Conservation (phyloP, 2,329 filamentous ascomycete genomes). For the Cladophialophora immunda region DNA sequence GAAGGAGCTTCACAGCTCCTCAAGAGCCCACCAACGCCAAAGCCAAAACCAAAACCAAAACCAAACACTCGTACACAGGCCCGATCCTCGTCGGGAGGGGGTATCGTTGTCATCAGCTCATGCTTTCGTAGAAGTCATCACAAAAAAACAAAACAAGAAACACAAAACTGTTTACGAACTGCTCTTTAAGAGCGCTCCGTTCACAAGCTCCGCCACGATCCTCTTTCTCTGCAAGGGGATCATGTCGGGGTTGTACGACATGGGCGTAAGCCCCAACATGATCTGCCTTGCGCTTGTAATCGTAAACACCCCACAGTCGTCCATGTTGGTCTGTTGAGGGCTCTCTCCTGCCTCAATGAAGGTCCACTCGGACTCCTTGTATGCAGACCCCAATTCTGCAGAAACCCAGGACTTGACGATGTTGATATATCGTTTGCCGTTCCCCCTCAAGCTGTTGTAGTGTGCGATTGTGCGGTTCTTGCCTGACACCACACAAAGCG, state of each 20-base stretch:
- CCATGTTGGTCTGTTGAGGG: conserved; percentile 57
- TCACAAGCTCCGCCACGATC: conserved; percentile 56
- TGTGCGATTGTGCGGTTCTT: conserved; percentile 54
- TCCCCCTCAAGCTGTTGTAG: conserved; percentile 56
- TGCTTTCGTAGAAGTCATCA: background rate
- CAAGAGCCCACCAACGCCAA: conserved; percentile 12
- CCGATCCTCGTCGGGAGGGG: conserved; percentile 1
- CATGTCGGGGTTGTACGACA: conserved; percentile 51
- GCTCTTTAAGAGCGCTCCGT: conserved; percentile 49
- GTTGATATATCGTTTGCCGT: conserved; percentile 45
- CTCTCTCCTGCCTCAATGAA: conserved; percentile 41
- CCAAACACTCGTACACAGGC: conserved; percentile 1
- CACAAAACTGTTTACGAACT: background rate
- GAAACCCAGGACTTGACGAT: conserved; percentile 53
- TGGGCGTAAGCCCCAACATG: conserved; percentile 52
- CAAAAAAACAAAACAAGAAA: background rate
- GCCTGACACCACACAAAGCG: conserved; percentile 57
- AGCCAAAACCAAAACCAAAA: background rate
- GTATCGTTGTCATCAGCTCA: conserved; percentile 21
- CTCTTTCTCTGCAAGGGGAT: conserved; percentile 53
- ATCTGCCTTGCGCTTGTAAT: conserved; percentile 59
- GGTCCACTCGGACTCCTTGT: conserved; percentile 56
- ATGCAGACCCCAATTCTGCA: conserved; percentile 52
- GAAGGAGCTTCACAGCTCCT: background rate
- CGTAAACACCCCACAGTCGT: conserved; percentile 61